Conservation (phyloP, 768 basidiomycete species). For the Phanerochaete sordida region DNA sequence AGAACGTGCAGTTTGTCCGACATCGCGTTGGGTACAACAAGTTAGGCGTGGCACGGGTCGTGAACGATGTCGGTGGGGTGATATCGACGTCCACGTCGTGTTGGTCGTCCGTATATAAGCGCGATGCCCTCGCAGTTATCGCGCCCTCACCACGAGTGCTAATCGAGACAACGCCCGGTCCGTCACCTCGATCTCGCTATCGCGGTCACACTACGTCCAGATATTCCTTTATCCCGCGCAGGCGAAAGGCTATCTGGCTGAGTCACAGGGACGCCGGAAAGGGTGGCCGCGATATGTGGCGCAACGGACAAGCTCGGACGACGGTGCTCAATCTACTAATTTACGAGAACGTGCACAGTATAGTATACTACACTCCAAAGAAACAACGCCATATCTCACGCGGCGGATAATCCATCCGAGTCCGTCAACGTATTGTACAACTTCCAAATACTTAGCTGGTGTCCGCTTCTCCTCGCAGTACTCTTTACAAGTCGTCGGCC, state of each 20-base stretch:
- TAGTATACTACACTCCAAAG: background rate
- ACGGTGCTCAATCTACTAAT: background rate
- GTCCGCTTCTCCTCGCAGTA: background rate
- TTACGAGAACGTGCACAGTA: background rate
- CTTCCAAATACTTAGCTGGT: background rate
- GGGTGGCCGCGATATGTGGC: no score
- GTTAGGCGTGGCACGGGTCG: background rate
- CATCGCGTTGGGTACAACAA: background rate
- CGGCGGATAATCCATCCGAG: background rate
- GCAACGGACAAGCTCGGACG: no score
- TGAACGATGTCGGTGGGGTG: background rate
- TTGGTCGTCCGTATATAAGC: slow-evolving; percentile 2
- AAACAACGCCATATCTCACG: background rate
- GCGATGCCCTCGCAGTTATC: slow-evolving; percentile 5
- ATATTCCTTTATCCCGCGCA: background rate
- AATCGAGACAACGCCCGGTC: slow-evolving; percentile 3
- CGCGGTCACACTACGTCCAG: background rate
- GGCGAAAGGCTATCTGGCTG: no score
- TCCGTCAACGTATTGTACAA: background rate
- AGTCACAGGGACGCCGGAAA: no score
- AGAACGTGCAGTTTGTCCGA: slow-evolving; percentile 45
- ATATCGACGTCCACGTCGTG: background rate
- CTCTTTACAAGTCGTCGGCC: slow-evolving; percentile 61
- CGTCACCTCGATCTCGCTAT: background rate
- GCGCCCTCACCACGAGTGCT: slow-evolving; percentile 23